Base-by-base conservation (phyloP, 768 basidiomycete genomes). In the Collybiopsis confluens region DNA sequence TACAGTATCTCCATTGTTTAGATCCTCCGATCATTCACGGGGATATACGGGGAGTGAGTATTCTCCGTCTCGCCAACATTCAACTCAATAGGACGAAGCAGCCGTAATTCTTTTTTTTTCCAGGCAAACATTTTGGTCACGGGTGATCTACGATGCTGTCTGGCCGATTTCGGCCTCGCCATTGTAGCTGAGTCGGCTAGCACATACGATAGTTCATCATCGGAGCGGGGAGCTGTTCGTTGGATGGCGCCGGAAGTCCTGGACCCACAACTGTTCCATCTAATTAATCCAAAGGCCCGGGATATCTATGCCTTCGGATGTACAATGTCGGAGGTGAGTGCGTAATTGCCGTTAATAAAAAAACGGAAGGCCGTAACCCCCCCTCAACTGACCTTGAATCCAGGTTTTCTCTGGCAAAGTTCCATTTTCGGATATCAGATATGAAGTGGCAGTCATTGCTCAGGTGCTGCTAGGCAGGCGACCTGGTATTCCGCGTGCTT, bases 261-360 rank as follows among this genome's bases (percentile, higher is more conserved):
- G 4, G 23, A 52, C 21, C 41, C 51, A 6, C 18, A n/a, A 7
- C 26, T 33, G 13, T 42, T 27, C 15, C 41, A 43, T 42, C 21
- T 28, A 10, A 43, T 18, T 18, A 16, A 41, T 28, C 38, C 41
- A 26, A 41, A 10, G 8, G 21, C 48, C 43, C 45, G 53, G 35
- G 53, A 54, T 46, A 47, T 54, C 9, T 54, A 54, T 40, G 53
- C 53, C 6, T 54, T 54, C 23, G 53, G 53, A 13, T 54, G 53
- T 23, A 54, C 53, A 18, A 42, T 46, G 40, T 23, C 43, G 10
- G 53, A 54, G 45, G 53, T 42, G 21, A 46, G 11, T 11, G 2
- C 45, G 30, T 8, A n/a, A 27, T 43, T 21, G 16, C 6, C 7
- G 18, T 18, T 51, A 10, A 18, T 40, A 20, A 21, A 28, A n/a